Evolutionary conservation across 176 grass and related monocot species (phyloP).

Genomic region (Bonia amplexicaulis): DNA sequence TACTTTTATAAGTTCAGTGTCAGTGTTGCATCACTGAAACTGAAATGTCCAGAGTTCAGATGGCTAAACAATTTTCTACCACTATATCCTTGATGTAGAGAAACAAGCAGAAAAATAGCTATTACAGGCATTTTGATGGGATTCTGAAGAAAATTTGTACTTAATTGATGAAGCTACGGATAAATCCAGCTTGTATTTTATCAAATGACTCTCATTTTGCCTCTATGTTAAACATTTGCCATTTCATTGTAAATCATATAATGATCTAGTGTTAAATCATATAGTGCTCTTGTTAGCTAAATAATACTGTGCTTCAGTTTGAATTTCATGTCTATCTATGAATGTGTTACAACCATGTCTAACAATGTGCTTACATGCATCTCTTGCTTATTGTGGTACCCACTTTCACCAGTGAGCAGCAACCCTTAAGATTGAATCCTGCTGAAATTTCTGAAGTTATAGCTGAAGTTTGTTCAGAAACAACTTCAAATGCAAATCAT

Average conservation of each 20-base stretch:
- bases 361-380: constrained; percentile 8
- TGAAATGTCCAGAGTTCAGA: background rate
- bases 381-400: constrained; percentile 28
- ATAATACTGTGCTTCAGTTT: background rate
- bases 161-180: background rate
- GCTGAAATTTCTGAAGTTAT: constrained; percentile 95
- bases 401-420: constrained; percentile 78
- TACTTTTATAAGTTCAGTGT: background rate
- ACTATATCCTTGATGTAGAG: background rate
- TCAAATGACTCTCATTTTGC: background rate
- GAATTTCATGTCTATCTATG: background rate
- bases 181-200: background rate
- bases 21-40: background rate
- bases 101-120: background rate
- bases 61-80: background rate
- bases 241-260: constrained; percentile 17
- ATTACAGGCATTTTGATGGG: background rate
- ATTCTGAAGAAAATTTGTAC: background rate
- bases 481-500: constrained; percentile 59
- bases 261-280: background rate
- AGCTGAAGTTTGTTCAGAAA: constrained; percentile 86
- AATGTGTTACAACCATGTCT: background rate
- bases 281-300: background rate
- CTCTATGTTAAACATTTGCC: background rate
- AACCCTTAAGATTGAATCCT: constrained; percentile 90